phyloP scores from a whole-genome alignment of 176 grass and related monocot genomes.

The Chloris gayana region DNA sequence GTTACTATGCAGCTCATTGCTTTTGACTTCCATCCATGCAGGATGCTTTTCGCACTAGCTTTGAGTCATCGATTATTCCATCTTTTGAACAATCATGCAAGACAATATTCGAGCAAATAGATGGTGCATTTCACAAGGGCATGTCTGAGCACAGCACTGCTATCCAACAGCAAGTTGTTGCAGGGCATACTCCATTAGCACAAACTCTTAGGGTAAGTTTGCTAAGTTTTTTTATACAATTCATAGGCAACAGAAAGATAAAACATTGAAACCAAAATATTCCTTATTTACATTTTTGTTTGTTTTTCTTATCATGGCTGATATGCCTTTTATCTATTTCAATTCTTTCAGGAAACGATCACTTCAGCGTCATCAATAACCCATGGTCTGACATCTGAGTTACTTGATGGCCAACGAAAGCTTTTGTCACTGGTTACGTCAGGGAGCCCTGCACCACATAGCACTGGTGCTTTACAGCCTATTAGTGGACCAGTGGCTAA shows the following conservation, averaged over 20 bases:
- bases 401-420: slow-evolving; percentile 84
- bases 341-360: slow-evolving; percentile 74
- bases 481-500: slow-evolving; percentile 55
- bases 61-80: slow-evolving; percentile 82
- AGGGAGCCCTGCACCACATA: slow-evolving; percentile 50
- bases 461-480: slow-evolving; percentile 52
- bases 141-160: slow-evolving; percentile 76
- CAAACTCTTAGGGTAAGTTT: slow-evolving; percentile 72
- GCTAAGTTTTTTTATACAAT: slow-evolving; percentile 15
- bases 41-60: slow-evolving; percentile 74
- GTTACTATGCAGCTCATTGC: slow-evolving; percentile 10
- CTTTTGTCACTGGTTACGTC: slow-evolving; percentile 74
- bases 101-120: slow-evolving; percentile 86
- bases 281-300: background rate
- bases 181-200: slow-evolving; percentile 76
- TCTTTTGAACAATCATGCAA: slow-evolving; percentile 93
- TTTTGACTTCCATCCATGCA: slow-evolving; percentile 43
- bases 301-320: background rate
- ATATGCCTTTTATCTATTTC: slow-evolving; percentile 29
- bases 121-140: slow-evolving; percentile 85
- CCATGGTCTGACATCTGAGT: slow-evolving; percentile 70
- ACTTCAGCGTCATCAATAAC: slow-evolving; percentile 74
- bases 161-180: slow-evolving; percentile 69
- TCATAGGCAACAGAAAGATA: background rate
- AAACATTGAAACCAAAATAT: background rate